phyloP scores from a whole-genome alignment of 352 stramenopile genomes.

The Elongisporangium anandrum region DNA sequence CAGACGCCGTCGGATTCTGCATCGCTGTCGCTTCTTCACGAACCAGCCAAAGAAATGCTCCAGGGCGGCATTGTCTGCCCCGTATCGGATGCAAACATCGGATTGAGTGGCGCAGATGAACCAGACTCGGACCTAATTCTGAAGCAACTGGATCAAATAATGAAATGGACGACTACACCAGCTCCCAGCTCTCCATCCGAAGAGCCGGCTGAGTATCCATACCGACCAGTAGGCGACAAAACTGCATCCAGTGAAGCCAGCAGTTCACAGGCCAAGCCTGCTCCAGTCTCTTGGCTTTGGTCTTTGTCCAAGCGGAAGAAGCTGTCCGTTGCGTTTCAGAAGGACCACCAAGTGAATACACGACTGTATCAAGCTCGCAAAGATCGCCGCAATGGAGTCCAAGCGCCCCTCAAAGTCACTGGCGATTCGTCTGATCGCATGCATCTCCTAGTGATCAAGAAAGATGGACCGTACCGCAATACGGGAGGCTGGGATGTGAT shows the following conservation, averaged over 20 bases:
- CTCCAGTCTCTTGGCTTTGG: conserved; percentile 48
- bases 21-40: conserved; percentile 36
- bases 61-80: conserved; percentile 47
- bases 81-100: conserved; percentile 19
- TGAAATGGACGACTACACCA: conserved; percentile 46
- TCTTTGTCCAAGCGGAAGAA: conserved; percentile 37
- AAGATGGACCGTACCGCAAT: conserved; percentile 31
- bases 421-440: conserved; percentile 8
- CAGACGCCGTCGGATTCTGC: conserved; percentile 4
- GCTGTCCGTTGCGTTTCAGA: conserved; percentile 28
- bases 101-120: conserved; percentile 44
- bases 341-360: conserved; percentile 63
- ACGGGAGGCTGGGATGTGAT: conserved; percentile 72
- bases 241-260: background rate
- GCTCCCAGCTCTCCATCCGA: background rate
- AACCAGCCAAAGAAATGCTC: conserved; percentile 28
- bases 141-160: conserved; percentile 38
- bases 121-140: conserved; percentile 56
- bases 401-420: conserved; percentile 3
- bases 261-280: conserved; percentile 4
- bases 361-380: conserved; percentile 27
- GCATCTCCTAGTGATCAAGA: conserved; percentile 39
- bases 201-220: conserved; percentile 21
- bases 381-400: conserved; percentile 1
- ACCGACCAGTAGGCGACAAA: conserved; percentile 3